These are phyloP conservation scores for Ilyonectria sp. DNA, from an alignment of 2,329 filamentous ascomycete genomes.

Conservation along the genomic window DNA sequence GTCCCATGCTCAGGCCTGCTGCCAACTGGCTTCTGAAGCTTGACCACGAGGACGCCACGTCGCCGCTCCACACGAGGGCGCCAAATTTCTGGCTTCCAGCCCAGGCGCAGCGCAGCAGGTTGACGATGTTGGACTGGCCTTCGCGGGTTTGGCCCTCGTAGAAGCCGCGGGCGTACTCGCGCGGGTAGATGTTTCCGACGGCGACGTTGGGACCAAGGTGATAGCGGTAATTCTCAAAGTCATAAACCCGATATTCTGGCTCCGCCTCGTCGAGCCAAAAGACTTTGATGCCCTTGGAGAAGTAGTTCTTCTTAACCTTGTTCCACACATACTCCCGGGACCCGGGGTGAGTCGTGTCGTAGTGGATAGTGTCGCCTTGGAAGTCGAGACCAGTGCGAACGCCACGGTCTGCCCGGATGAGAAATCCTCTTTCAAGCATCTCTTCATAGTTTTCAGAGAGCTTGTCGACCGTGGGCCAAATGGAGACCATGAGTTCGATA, in stretches of 20 bases:
- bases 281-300: conserved; percentile 71
- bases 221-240: conserved; percentile 74
- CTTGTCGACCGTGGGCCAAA: conserved; percentile 78
- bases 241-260: conserved; percentile 75
- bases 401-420: conserved; percentile 74
- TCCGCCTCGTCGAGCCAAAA: conserved; percentile 82
- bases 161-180: conserved; percentile 71
- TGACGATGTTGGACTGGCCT: conserved; percentile 71
- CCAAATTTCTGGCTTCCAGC: conserved; percentile 73
- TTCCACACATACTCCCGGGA: conserved; percentile 73
- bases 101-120: conserved; percentile 67
- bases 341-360: conserved; percentile 75
- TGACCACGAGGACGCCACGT: conserved; percentile 76
- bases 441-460: conserved; percentile 72
- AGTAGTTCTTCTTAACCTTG: conserved; percentile 73
- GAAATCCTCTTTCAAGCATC: conserved; percentile 73
- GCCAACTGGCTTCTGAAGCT: conserved; percentile 73
- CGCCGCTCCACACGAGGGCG: conserved; percentile 77
- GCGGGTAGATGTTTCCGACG: conserved; percentile 73
- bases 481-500: conserved; percentile 78
- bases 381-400: conserved; percentile 72
- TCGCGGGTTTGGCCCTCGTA: conserved; percentile 70
- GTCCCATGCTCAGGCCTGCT: conserved; percentile 76
- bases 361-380: conserved; percentile 72
- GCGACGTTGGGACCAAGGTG: conserved; percentile 53